phyloP scores from a whole-genome alignment of 1,139 yeast species.

The Kluyveromyces sp. region DNA sequence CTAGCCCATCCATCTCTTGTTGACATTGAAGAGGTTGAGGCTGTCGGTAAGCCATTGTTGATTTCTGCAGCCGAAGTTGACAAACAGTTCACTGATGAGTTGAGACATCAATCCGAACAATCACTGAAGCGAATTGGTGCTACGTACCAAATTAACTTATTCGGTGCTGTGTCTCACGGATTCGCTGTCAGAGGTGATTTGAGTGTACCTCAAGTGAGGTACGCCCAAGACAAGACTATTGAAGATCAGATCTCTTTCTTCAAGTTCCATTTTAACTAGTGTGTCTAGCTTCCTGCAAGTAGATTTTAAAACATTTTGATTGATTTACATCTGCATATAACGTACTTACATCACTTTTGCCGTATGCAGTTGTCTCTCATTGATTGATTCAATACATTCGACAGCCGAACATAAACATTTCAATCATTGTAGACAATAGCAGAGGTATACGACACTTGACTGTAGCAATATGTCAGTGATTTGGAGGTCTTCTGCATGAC shows the following conservation, averaged over 20 bases:
- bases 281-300: slow-evolving; percentile 1
- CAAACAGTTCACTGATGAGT: slow-evolving; percentile 50
- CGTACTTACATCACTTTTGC: background rate
- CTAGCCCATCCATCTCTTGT: slow-evolving; percentile 78
- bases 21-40: slow-evolving; percentile 53
- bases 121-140: slow-evolving; percentile 45
- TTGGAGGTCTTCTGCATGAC: background rate
- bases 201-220: slow-evolving; percentile 44
- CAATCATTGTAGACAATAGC: too few relatives aligned
- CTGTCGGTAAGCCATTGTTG: slow-evolving; percentile 47
- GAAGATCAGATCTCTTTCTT: slow-evolving; percentile 55
- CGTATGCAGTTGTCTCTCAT: background rate
- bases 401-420: too few relatives aligned
- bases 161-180: slow-evolving; percentile 63
- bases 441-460: too few relatives aligned
- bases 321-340: too few relatives aligned
- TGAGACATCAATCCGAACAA: slow-evolving; percentile 54
- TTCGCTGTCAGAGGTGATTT: slow-evolving; percentile 72
- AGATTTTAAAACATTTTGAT: too few relatives aligned
- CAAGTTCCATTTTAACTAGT: slow-evolving; percentile 14
- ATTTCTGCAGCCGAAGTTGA: slow-evolving; percentile 74
- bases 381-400: background rate
- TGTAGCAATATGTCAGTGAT: background rate
- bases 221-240: slow-evolving; percentile 66
- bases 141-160: slow-evolving; percentile 53